Conservation (phyloP, 345 rosid species). For the Salix koriyanagi region DNA sequence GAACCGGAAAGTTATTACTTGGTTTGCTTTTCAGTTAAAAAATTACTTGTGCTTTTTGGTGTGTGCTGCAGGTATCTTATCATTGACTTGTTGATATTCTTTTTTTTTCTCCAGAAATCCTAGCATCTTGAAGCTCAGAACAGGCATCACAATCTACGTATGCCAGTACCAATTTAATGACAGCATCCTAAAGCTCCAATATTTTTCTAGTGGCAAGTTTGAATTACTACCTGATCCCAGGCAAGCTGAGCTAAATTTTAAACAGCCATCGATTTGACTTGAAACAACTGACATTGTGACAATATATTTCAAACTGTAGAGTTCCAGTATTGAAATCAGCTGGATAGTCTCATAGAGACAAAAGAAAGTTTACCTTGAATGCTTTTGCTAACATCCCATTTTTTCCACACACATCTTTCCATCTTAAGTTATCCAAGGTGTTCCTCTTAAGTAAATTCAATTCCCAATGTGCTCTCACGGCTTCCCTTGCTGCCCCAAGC, state of each 20-base stretch:
- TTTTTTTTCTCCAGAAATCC: neutral
- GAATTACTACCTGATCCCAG: neutral
- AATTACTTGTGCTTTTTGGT: neutral
- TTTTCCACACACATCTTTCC: slow-evolving; percentile 81
- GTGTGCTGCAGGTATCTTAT: neutral
- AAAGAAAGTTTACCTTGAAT: slow-evolving; percentile 58
- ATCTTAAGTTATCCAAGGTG: slow-evolving; percentile 66
- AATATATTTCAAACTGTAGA: neutral
- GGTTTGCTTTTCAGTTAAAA: neutral
- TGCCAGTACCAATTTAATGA: neutral
- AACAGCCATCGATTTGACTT: neutral
- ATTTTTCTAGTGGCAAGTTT: neutral
- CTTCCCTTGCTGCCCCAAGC: slow-evolving; percentile 99
- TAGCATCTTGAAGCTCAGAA: neutral
- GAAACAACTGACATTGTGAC: neutral
- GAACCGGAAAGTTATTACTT: neutral
- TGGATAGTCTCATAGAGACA: neutral
- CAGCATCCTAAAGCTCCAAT: neutral
- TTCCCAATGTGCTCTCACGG: slow-evolving; percentile 96
- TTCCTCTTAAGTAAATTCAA: slow-evolving; percentile 77
- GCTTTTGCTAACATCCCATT: slow-evolving; percentile 81
- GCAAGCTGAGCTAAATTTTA: neutral
- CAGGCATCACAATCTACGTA: neutral
- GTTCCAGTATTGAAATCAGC: neutral
- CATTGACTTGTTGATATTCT: neutral